Conservation (phyloP, 257 asterid species). For the Lycium ferocissimum region DNA sequence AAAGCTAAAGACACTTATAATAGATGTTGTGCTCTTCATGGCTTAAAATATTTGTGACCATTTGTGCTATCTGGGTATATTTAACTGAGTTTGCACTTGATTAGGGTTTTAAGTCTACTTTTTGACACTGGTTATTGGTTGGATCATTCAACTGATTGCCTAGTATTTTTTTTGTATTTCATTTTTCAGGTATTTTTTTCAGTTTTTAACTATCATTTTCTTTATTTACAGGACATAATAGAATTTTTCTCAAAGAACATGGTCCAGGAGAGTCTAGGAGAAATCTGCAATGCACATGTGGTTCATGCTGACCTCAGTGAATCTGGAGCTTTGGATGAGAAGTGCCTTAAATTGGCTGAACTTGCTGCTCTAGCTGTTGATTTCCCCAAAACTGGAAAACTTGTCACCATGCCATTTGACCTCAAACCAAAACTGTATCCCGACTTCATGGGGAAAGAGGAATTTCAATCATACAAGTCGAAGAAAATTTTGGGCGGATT, state of each 20-base stretch:
- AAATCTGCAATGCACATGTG: slow-evolving; percentile 96
- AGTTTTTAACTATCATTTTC: not conserved
- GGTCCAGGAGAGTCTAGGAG: slow-evolving; percentile 84
- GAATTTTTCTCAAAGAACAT: slow-evolving; percentile 77
- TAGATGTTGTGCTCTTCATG: not conserved
- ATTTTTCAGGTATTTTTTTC: not conserved
- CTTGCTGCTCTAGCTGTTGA: slow-evolving; percentile 96
- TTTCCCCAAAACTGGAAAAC: slow-evolving; percentile 92
- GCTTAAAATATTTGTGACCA: slow-evolving; percentile 15
- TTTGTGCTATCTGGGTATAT: not conserved
- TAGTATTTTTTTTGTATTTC: not conserved
- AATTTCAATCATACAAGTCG: slow-evolving; percentile 68
- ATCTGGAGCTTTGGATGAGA: slow-evolving; percentile 84
- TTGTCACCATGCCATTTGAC: slow-evolving; percentile 68
- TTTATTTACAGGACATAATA: slow-evolving; percentile 70
- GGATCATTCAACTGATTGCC: not conserved
- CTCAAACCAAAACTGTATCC: slow-evolving; percentile 88
- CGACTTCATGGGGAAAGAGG: slow-evolving; percentile 92
- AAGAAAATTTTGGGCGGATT: slow-evolving; percentile 73
- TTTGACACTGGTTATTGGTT: slow-evolving; percentile 3
- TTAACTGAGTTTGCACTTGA: not conserved
- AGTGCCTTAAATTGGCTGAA: slow-evolving; percentile 85
- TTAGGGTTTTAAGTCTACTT: slow-evolving; percentile 1
- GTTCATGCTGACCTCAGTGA: slow-evolving; percentile 90
- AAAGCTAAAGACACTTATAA: not conserved